Conservation (phyloP, 495 filamentous ascomycete species). For the Elasticomyces elasticus region DNA sequence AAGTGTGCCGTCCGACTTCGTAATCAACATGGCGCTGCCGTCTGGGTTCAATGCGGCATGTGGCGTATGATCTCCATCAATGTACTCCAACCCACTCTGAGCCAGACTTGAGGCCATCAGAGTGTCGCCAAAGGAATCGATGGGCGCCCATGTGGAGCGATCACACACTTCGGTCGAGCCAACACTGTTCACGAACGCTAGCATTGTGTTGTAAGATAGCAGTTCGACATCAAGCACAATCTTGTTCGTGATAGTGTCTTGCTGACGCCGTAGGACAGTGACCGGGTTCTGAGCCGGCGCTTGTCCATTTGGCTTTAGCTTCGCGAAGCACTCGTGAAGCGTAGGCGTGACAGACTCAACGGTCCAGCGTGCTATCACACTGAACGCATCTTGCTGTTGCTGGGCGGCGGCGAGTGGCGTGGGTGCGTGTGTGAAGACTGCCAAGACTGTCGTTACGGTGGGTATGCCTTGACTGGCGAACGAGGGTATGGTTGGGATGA, state of each 20-base stretch:
- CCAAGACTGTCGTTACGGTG: slow-evolving; percentile 52
- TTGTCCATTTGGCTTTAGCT: slow-evolving; percentile 56
- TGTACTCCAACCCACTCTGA: slow-evolving; percentile 58
- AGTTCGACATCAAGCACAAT: slow-evolving; percentile 57
- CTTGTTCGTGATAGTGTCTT: slow-evolving; percentile 54
- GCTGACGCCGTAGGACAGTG: slow-evolving; percentile 51
- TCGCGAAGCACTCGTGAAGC: slow-evolving; percentile 64
- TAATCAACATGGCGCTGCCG: slow-evolving; percentile 52
- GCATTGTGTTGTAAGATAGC: slow-evolving; percentile 53
- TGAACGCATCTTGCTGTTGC: slow-evolving; percentile 51
- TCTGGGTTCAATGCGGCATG: slow-evolving; percentile 61
- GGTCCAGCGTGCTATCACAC: slow-evolving; percentile 69
- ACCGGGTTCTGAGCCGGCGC: slow-evolving; percentile 25
- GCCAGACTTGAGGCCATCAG: slow-evolving; percentile 55
- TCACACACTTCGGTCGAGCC: slow-evolving; percentile 71
- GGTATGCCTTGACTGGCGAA: slow-evolving; percentile 33
- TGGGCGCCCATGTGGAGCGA: slow-evolving; percentile 53
- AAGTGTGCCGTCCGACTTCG: slow-evolving; percentile 55
- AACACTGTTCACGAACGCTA: slow-evolving; percentile 64
- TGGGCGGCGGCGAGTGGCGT: slow-evolving; percentile 36
- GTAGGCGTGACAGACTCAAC: slow-evolving; percentile 48
- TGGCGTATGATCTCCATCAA: slow-evolving; percentile 11
- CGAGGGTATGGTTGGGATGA: slow-evolving; percentile 49
- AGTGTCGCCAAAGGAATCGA: slow-evolving; percentile 51
- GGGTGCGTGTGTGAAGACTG: slow-evolving; percentile 57